phyloP scores from a whole-genome alignment of 148 eudicot species.

The Cornus suecica region DNA sequence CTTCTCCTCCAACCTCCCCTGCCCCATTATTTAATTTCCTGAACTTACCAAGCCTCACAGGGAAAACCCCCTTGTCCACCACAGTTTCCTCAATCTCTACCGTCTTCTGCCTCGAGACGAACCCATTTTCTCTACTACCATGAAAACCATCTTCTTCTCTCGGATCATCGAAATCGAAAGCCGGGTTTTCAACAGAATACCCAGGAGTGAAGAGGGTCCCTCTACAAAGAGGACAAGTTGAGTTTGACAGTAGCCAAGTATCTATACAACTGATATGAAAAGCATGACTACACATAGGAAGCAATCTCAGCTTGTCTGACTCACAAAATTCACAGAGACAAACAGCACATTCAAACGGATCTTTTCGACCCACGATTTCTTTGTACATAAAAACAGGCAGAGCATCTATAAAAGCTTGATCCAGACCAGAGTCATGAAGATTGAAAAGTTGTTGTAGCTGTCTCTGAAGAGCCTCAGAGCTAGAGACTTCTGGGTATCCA shows the following conservation, averaged over 20 bases:
- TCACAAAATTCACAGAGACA: constrained; percentile 35
- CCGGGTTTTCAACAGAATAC: constrained; percentile 14
- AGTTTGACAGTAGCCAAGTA: constrained; percentile 43
- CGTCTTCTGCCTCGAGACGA: not conserved
- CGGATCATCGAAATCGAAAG: constrained; percentile 22
- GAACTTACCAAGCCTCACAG: constrained; percentile 40
- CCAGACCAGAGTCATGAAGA: constrained; percentile 43
- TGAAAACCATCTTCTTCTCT: constrained; percentile 2
- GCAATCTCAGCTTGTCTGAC: constrained; percentile 30
- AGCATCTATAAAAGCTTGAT: constrained; percentile 38
- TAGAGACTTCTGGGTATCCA: constrained; percentile 28
- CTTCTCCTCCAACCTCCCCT: constrained; percentile 7
- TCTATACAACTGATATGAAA: constrained; percentile 41
- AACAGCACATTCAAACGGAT: constrained; percentile 49
- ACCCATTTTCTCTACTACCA: constrained; percentile 4
- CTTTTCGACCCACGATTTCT: constrained; percentile 30
- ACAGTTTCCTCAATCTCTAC: not conserved
- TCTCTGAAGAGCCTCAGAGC: constrained; percentile 41
- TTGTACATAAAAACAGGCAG: constrained; percentile 35
- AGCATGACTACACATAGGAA: constrained; percentile 37
- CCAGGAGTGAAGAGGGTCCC: constrained; percentile 20
- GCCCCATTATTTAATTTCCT: constrained; percentile 18
- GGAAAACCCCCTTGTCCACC: constrained; percentile 9
- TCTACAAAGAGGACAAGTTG: constrained; percentile 43
- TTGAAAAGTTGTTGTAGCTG: constrained; percentile 57